Evolutionary conservation across 495 filamentous ascomycete species (phyloP).

Genomic region (Achaetomiella virescens): DNA sequence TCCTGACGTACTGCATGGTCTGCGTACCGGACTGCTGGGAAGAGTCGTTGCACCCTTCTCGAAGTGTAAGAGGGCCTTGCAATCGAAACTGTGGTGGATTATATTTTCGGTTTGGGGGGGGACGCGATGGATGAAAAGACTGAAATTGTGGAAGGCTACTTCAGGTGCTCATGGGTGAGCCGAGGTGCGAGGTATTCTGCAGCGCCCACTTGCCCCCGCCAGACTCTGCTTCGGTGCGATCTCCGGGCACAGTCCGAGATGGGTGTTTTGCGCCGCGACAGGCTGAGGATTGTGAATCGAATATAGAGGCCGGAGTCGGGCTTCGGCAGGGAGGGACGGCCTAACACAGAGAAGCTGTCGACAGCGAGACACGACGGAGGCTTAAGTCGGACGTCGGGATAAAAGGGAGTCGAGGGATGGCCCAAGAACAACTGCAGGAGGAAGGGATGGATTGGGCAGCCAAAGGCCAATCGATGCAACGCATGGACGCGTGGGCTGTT

Average conservation of each 20-base stretch:
- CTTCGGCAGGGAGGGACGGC: no score
- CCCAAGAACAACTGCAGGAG: background rate
- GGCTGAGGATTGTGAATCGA: no score
- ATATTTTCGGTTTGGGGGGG: background rate
- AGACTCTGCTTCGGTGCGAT: no score
- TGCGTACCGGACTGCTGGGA: background rate
- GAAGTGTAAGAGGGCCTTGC: background rate
- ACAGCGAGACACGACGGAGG: no score
- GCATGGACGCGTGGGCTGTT: background rate
- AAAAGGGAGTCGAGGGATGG: background rate
- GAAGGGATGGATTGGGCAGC: background rate
- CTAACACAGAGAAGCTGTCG: no score
- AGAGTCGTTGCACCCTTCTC: background rate
- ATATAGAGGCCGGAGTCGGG: no score
- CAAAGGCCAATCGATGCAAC: background rate
- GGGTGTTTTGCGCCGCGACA: no score
- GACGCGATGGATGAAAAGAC: background rate
- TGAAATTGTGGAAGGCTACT: background rate
- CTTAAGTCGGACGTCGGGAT: background rate
- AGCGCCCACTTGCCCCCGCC: no score
- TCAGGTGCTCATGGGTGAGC: background rate
- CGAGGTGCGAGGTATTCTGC: no score
- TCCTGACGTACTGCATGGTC: constrained; percentile 95
- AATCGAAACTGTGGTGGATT: background rate
- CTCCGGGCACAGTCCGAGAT: no score